A percentile compares a stretch with the other conserved stretches of the same genome.
Conservation (phyloP, 2,329 filamentous ascomycete species). For the Fusarium miscanthi region DNA sequence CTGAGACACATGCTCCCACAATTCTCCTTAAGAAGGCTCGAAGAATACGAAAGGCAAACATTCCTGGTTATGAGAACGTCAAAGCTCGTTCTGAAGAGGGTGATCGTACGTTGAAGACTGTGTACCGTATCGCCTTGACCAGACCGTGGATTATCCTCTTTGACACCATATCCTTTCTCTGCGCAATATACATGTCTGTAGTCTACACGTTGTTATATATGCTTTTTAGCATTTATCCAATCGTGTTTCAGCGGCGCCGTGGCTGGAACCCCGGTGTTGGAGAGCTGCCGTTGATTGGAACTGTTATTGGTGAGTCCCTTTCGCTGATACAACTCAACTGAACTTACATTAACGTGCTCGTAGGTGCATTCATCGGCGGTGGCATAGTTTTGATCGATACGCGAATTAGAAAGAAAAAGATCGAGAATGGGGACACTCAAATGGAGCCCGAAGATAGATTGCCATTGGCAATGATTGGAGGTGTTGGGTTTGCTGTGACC, state of each 20-base stretch:
- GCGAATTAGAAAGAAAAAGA: slow-evolving; percentile 19
- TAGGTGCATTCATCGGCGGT: slow-evolving; percentile 29
- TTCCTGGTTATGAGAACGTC: slow-evolving; percentile 29
- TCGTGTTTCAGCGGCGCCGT: slow-evolving; percentile 69
- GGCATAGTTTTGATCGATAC: slow-evolving; percentile 32
- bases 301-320: slow-evolving; percentile 17
- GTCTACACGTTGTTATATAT: slow-evolving; percentile 77
- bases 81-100: slow-evolving; percentile 25
- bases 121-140: slow-evolving; percentile 75
- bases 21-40: slow-evolving; percentile 61
- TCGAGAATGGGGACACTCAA: slow-evolving; percentile 15
- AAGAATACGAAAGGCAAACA: slow-evolving; percentile 30
- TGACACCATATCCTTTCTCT: slow-evolving; percentile 83
- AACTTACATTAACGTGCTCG: neutral
- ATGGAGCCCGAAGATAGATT: slow-evolving; percentile 35
- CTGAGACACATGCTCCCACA: slow-evolving; percentile 84
- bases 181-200: slow-evolving; percentile 84
- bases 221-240: slow-evolving; percentile 75
- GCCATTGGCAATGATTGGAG: slow-evolving; percentile 35
- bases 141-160: slow-evolving; percentile 77
- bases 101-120: slow-evolving; percentile 45
- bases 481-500: slow-evolving; percentile 32
- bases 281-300: slow-evolving; percentile 38
- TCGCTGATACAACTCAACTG: no score
- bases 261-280: slow-evolving; percentile 35